Evolutionary conservation across 495 filamentous ascomycete genomes (phyloP).

Genomic region (Aspergillus ostianus): DNA sequence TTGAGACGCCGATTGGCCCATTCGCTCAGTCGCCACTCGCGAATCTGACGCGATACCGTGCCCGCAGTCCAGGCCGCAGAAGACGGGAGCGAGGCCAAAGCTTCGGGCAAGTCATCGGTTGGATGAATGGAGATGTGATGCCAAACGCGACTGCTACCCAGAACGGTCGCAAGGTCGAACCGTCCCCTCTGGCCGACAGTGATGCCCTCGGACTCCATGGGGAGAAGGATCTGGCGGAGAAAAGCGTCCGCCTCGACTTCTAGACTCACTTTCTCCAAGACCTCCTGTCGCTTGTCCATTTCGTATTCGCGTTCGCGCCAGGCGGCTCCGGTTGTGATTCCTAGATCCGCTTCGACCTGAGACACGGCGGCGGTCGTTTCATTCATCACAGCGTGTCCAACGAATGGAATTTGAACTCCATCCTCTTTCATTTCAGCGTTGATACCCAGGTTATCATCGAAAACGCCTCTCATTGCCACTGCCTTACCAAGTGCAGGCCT

Average conservation of each 20-base stretch:
- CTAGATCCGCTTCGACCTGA: slow-evolving; percentile 78
- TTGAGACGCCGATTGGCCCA: slow-evolving; percentile 94
- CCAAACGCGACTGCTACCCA: slow-evolving; percentile 87
- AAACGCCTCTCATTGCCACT: slow-evolving; percentile 78
- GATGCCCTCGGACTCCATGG: slow-evolving; percentile 70
- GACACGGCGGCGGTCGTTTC: slow-evolving; percentile 82
- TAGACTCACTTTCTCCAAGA: slow-evolving; percentile 80
- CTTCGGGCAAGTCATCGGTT: slow-evolving; percentile 78
- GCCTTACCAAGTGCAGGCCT: slow-evolving; percentile 79
- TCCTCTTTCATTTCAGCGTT: slow-evolving; percentile 97
- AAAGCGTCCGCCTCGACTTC: slow-evolving; percentile 84
- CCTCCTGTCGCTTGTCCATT: slow-evolving; percentile 73
- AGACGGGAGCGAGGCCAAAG: slow-evolving; percentile 58
- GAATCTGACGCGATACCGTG: slow-evolving; percentile 85
- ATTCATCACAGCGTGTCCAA: slow-evolving; percentile 73
- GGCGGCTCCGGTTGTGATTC: slow-evolving; percentile 63
- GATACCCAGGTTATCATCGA: slow-evolving; percentile 89
- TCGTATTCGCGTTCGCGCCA: slow-evolving; percentile 73
- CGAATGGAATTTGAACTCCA: slow-evolving; percentile 67
- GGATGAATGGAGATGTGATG: slow-evolving; percentile 92
- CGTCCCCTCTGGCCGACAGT: slow-evolving; percentile 70
- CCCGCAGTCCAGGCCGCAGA: slow-evolving; percentile 85
- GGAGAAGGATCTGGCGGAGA: slow-evolving; percentile 78
- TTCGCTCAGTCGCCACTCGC: slow-evolving; percentile 88
- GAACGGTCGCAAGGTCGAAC: slow-evolving; percentile 64